Evolutionary conservation across 805 yeast genomes (phyloP).

Genomic region (Pichia thaimueangensis): DNA sequence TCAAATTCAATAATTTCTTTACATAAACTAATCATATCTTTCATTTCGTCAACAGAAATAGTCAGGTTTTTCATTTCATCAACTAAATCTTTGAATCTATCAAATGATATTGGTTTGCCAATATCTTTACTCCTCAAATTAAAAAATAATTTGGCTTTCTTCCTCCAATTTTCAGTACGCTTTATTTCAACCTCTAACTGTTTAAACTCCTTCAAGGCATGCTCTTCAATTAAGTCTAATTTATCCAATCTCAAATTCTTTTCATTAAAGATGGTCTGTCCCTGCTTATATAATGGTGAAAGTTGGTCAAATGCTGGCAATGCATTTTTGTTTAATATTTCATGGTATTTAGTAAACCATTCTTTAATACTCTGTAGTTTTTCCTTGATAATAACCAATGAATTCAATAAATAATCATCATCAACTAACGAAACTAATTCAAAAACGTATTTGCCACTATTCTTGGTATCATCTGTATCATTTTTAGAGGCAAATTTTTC

Average conservation of each 20-base stretch:
- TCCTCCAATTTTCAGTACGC: slow-evolving; percentile 45
- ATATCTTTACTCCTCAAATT: slow-evolving; percentile 20
- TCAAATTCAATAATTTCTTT: slow-evolving; percentile 48
- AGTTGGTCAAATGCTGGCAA: slow-evolving; percentile 43
- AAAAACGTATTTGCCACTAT: slow-evolving; percentile 13
- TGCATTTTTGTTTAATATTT: slow-evolving; percentile 33
- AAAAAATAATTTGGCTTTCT: slow-evolving; percentile 47
- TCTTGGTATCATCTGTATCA: slow-evolving; percentile 3
- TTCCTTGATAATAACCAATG: slow-evolving; percentile 32
- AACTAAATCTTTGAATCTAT: slow-evolving; percentile 34
- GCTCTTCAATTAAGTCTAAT: slow-evolving; percentile 4
- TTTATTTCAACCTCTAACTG: slow-evolving; percentile 37
- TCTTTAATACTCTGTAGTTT: slow-evolving; percentile 40
- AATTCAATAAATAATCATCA: slow-evolving; percentile 44
- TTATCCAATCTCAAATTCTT: slow-evolving; percentile 7
- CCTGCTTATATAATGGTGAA: slow-evolving; percentile 43
- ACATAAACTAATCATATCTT: slow-evolving; percentile 48
- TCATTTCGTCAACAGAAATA: slow-evolving; percentile 52
- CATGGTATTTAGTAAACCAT: slow-evolving; percentile 47
- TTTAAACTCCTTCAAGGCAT: slow-evolving; percentile 19
- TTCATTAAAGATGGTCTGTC: slow-evolving; percentile 39
- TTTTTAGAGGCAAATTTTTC: too few species aligned
- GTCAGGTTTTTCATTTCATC: slow-evolving; percentile 43
- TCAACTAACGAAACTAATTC: slow-evolving; percentile 40
- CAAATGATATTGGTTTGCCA: slow-evolving; percentile 14